A percentile compares a stretch with the other conserved stretches of the same genome.
These are phyloP conservation scores for Allomyces arbusculus DNA, from an alignment of 192 early-diverging fungal species.

Conservation along the genomic window DNA sequence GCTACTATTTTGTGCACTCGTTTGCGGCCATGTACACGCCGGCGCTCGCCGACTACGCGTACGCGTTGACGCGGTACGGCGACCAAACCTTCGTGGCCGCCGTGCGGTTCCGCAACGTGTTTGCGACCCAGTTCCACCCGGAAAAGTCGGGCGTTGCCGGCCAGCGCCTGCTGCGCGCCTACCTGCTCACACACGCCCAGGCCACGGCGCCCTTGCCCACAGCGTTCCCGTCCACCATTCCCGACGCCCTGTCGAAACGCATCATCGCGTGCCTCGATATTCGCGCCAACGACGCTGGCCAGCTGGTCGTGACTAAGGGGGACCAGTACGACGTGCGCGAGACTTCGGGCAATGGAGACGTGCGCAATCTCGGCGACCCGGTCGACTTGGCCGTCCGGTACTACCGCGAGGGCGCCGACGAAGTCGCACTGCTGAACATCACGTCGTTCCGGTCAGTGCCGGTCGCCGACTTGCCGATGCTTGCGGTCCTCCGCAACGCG, in stretches of 20 bases:
- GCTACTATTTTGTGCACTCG: constrained; percentile 98
- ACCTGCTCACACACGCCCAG: constrained; percentile 32
- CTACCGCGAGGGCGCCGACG: constrained; percentile 90
- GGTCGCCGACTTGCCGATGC: constrained; percentile 79
- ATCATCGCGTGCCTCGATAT: constrained; percentile 97
- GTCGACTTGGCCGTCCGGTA: constrained; percentile 82
- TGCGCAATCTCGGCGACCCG: constrained; percentile 93
- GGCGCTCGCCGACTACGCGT: constrained; percentile 42
- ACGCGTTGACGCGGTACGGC: constrained; percentile 71
- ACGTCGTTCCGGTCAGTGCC: constrained; percentile 90
- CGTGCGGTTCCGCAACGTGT: constrained; percentile 63
- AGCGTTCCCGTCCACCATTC: constrained; percentile 5
- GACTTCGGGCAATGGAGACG: constrained; percentile 28
- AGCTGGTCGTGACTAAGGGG: constrained; percentile 97
- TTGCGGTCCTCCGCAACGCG: constrained; percentile 70
- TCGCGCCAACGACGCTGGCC: constrained; percentile 85
- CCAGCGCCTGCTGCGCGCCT: constrained; percentile 54
- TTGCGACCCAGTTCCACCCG: constrained; percentile 98
- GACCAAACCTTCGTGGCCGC: constrained; percentile 68
- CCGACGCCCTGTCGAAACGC: constrained; percentile 56
- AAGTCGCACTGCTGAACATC: constrained; percentile 97
- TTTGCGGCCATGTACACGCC: constrained; percentile 38
- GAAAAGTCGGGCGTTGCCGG: constrained; percentile 92
- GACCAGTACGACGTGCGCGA: constrained; percentile 99
- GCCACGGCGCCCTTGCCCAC: constrained; percentile 3